phyloP scores from a whole-genome alignment of 2,329 filamentous ascomycete species.

The Nigrospora sphaerica region DNA sequence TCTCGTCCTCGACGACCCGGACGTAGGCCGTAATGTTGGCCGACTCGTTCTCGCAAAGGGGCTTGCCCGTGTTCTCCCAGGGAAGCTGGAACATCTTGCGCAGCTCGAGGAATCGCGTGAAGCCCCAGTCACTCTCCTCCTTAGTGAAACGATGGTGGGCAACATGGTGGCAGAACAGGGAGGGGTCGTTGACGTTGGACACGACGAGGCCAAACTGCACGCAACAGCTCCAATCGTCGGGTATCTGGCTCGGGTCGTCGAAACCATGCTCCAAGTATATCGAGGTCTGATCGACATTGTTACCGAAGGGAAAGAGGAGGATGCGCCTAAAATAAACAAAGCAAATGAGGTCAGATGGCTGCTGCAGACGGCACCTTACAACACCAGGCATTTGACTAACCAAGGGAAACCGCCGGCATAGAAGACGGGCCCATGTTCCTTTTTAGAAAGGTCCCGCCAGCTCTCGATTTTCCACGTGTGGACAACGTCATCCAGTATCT shows the following conservation, averaged over 20 bases:
- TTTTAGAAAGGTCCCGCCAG: constrained; percentile 71
- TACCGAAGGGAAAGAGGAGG: constrained; percentile 90
- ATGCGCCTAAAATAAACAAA: constrained; percentile 59
- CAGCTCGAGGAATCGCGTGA: constrained; percentile 91
- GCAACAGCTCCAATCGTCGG: constrained; percentile 93
- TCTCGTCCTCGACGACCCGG: constrained; percentile 77
- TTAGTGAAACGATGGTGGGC: constrained; percentile 96
- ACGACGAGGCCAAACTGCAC: constrained; percentile 92
- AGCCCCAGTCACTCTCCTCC: constrained; percentile 97
- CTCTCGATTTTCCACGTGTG: constrained; percentile 83
- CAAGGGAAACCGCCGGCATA: constrained; percentile 82
- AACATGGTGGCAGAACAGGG: constrained; percentile 69
- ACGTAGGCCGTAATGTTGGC: constrained; percentile 80
- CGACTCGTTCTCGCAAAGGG: constrained; percentile 68
- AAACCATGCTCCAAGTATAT: constrained; percentile 96
- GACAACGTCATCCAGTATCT: constrained; percentile 67
- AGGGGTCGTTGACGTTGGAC: constrained; percentile 91
- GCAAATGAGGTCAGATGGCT: constrained; percentile 2
- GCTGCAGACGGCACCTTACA: background rate
- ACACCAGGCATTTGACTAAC: constrained; percentile 36
- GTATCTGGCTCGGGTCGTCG: constrained; percentile 62
- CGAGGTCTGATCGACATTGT: constrained; percentile 87
- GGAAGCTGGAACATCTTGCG: constrained; percentile 73
- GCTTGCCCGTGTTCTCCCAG: constrained; percentile 64
- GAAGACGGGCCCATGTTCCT: constrained; percentile 84